Conservation (phyloP, 352 stramenopile species). For the Phytophthora quininea region DNA sequence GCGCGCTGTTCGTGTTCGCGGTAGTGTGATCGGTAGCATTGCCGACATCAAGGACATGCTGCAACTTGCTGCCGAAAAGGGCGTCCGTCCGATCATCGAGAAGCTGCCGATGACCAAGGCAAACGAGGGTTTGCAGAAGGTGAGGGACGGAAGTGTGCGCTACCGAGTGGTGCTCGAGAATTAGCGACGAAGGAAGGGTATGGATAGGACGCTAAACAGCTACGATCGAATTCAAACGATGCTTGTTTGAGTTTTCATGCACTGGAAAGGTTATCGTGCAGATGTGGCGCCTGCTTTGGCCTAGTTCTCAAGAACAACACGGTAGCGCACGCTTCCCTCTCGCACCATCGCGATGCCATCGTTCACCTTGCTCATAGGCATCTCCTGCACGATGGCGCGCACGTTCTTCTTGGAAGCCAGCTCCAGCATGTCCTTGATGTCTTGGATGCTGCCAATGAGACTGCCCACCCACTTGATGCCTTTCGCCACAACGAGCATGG, state of each 20-base stretch:
- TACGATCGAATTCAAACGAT: neutral
- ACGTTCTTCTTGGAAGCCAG: conserved; percentile 1
- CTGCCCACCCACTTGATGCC: conserved; percentile 1
- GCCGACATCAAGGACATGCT: too few species aligned
- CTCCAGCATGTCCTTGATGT: neutral
- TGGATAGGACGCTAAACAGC: neutral
- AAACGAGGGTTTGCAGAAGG: neutral
- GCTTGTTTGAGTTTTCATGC: neutral
- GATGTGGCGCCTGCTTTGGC: conserved; percentile 2
- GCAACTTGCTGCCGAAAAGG: too few species aligned
- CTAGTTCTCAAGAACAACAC: neutral
- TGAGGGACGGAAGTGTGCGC: too few species aligned
- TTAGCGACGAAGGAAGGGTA: neutral
- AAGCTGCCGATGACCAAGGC: neutral
- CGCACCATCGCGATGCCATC: neutral
- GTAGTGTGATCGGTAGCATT: too few species aligned
- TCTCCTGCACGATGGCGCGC: neutral
- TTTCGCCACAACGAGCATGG: neutral
- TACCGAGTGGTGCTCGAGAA: neutral
- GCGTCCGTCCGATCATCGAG: neutral
- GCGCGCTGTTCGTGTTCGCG: too few species aligned
- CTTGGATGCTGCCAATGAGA: neutral
- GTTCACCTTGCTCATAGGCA: conserved; percentile 1
- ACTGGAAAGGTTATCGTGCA: neutral
- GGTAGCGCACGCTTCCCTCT: neutral